Base-by-base conservation (phyloP, 345 rosid genomes). In the Populus tremula region DNA sequence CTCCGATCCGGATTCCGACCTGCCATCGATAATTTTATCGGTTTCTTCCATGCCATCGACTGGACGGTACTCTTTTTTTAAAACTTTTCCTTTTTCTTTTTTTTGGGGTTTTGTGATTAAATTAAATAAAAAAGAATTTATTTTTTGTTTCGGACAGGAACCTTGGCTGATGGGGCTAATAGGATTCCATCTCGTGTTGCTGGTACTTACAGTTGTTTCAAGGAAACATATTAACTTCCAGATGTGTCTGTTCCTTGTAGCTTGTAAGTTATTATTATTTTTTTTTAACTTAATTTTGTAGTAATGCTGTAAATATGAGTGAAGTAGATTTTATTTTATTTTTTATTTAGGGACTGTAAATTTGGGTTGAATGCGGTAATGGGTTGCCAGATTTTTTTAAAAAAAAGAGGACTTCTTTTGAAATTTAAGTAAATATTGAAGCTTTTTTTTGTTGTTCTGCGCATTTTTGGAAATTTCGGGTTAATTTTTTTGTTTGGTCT, bases 41-140 rank as follows among this genome's bases (percentile, higher is more conserved):
- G 99, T 0, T 96, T 96, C 82, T 85, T 90, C 81, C 93, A 96
- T 82, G 98, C 98, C 68, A 90, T 93, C 63, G 90, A 92, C 84
- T 96, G 99, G 99, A 96, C 86, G 98, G 98, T 92, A 62, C 18
- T 12, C 33, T 65, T 20, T n/a, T 6, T 41, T 23, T 2, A 13
- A 63, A 6, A 4, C n/a, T 35, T 2, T 35, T 47, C n/a, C 12
- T 18, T 16, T 14, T 39, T 13, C 4, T 11, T 17, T 23, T 63
- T 73, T 43, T 43, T 21, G 50, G 13, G 41, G n/a, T 33, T 61
- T 33, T 23, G 23, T 5, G 36, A 61, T 61, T 61, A 25, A 61
- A 65, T 65, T 65, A 4, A 65, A 31, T 29, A 29, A 20, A 27
- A 31, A 23, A 5, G 6, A 2, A 13, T 20, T 23, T 36, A 29